phyloP scores from a whole-genome alignment of 148 eudicot genomes.

The Cornus controversa region DNA sequence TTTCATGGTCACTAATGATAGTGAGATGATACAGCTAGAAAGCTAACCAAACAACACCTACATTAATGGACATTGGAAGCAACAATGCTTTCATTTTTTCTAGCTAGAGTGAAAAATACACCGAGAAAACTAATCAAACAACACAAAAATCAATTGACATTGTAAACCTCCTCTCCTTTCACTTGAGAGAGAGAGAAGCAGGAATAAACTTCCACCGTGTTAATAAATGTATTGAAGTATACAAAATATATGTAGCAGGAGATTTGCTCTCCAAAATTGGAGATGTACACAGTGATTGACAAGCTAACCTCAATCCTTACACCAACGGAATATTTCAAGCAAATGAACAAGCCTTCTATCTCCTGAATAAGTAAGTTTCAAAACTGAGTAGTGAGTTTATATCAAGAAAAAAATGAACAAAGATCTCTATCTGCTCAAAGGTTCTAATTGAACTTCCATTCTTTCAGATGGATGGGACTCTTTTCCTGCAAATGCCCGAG shows the following conservation, averaged over 20 bases:
- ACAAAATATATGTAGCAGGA: slow-evolving; percentile 12
- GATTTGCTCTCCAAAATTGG: slow-evolving; percentile 11
- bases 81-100: too few species aligned
- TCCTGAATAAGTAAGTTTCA: slow-evolving; percentile 11
- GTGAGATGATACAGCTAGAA: too few species aligned
- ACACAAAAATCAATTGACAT: neutral
- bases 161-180: neutral
- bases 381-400: slow-evolving; percentile 9
- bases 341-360: neutral
- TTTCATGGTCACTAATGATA: too few species aligned
- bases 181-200: neutral
- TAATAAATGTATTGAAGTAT: slow-evolving; percentile 19
- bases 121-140: too few species aligned
- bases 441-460: slow-evolving; percentile 90
- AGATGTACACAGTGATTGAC: neutral
- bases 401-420: neutral
- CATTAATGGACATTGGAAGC: too few species aligned
- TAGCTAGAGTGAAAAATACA: too few species aligned
- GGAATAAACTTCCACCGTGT: slow-evolving; percentile 8
- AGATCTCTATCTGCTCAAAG: slow-evolving; percentile 43
- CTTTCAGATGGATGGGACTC: slow-evolving; percentile 47
- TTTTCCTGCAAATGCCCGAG: slow-evolving; percentile 40
- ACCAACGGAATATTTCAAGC: slow-evolving; percentile 12
- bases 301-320: slow-evolving; percentile 7
- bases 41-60: too few species aligned